Base-by-base conservation (phyloP, 2,329 filamentous ascomycete genomes). In the Dactylellina sp. region DNA sequence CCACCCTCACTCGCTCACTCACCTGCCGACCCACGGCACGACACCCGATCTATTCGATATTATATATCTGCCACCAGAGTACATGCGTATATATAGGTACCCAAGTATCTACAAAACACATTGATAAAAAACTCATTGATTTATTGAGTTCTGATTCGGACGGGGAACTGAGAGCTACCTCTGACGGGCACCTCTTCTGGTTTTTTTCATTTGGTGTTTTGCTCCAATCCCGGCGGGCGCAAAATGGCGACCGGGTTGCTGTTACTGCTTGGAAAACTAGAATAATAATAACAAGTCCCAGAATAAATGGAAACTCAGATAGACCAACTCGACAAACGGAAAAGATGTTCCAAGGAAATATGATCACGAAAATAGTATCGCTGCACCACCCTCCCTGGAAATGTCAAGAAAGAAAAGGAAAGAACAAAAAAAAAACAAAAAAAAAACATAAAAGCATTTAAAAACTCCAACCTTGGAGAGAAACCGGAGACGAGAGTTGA, bases 401-500 rank as follows among this genome's bases (percentile, higher is more conserved):
- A 47, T 25, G 50, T 24, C 24, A 39, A 66, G 42, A 44, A 50
- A 39, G 9, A 50, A 11, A 11, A 66, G 7, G 5, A n/a, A n/a
- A 56, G 61, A 55, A 49, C 14, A 40, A 40, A 42, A 57, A 44
- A 16, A 32, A 62, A 39, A 56, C n/a, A 40, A 25, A 39, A 40
- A 49, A 32, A 28, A 22, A 62, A 49, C 28, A 9, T 32, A 32
- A 61, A 61, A 47, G 35, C 37, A 46, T 46, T 62, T n/a, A 18
- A 55, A 49, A 74, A 74, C 70, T 66, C 70, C 70, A 61, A 74
- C 70, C 70, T 61, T 66, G 61, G 49, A 40, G 49, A 71, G 24
- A 71, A 63, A 57, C 59, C 47, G 64, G 64, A 64, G 66, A 44
- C 42, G 59, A 60, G 47, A 50, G 50, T 66, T 53, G 53, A 32